Evolutionary conservation across 164 flowering plant species (phyloP), one percentile per base, ranked within the genome.

Genomic region (Magnolia kwangsiensis): DNA sequence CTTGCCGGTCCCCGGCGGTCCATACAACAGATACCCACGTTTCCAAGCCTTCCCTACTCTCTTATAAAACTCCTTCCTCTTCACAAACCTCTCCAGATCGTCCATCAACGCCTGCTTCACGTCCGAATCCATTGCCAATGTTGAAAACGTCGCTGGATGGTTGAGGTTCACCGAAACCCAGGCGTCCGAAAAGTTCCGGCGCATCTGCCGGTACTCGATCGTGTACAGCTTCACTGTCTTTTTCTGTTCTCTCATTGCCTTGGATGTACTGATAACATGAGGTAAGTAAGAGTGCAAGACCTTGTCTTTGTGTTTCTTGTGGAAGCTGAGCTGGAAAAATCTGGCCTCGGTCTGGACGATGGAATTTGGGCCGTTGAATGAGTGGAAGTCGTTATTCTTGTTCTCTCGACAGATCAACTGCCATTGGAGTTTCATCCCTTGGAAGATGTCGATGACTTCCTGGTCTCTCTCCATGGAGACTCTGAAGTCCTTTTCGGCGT

Each of bases 1-100:
- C 71, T 92, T 90, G n/a, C 94, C 94, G 0, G 90, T 90, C 0
- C 96, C 90, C 1, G 94, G 92, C 8, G 96, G 96, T 7, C 92
- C 96, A 69, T 85, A 83, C 61, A 91, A 77, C 82, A 91, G 77
- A 31, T 90, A 91, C 78, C 93, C 92, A 0, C 92, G 82, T 78
- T 89, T 91, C 93, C 93, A 89, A 45, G 92, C 89, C 81, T 82
- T 90, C 29, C 93, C 92, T 0, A 87, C 88, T 67, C 82, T 85
- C 84, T 83, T 87, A 64, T 88, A 90, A 23, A 81, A 87, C 65
- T 88, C 90, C 78, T 77, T 89, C 63, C 91, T 81, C 70, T 14
- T 61, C 3, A 79, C 21, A 69, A 92, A 90, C 75, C 72, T 81
- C 5, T 87, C 86, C 20, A 90, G 80, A 78, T 90, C 94, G 74